Evolutionary conservation across 2,329 filamentous ascomycete species (phyloP).

Genomic region (Ascosphaera apis): DNA sequence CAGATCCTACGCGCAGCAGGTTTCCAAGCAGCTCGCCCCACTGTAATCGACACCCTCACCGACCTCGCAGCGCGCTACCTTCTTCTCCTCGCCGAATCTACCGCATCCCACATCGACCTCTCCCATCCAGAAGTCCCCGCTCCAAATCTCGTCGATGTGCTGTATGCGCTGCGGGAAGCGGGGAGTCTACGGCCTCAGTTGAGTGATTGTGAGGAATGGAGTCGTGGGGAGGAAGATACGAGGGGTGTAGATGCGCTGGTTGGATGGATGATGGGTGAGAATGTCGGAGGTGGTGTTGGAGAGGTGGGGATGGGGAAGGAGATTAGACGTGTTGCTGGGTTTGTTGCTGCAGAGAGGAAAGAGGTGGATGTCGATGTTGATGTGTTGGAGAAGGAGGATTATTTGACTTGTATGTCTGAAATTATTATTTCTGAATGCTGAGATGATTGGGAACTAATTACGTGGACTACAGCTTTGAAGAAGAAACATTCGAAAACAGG

Average conservation of each 20-base stretch:
- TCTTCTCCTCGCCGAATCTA: conserved; percentile 45
- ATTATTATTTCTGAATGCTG: neutral
- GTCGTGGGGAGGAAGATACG: conserved; percentile 49
- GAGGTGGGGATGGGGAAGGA: conserved; percentile 49
- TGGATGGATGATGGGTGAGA: conserved; percentile 54
- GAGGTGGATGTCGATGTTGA: conserved; percentile 22
- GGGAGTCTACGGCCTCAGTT: conserved; percentile 50
- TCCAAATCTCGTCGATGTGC: conserved; percentile 51
- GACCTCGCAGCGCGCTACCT: conserved; percentile 72
- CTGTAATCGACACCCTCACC: conserved; percentile 68
- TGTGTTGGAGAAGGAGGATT: conserved; percentile 42
- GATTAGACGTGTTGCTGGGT: conserved; percentile 56
- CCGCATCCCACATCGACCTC: conserved; percentile 46
- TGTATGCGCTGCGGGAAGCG: conserved; percentile 62
- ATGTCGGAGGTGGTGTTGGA: too few relatives aligned
- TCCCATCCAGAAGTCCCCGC: conserved; percentile 40
- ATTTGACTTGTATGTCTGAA: conserved; percentile 34
- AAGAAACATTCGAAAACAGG: conserved; percentile 81
- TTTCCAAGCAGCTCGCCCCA: conserved; percentile 61
- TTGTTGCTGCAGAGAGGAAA: conserved; percentile 34
- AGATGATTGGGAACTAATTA: neutral
- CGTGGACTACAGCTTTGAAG: conserved; percentile 39
- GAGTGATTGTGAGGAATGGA: conserved; percentile 44
- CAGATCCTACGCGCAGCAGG: conserved; percentile 82
- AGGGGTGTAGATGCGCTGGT: conserved; percentile 58